Base-by-base conservation (phyloP, 2,329 filamentous ascomycete species). In the Ilyonectria destructans region DNA sequence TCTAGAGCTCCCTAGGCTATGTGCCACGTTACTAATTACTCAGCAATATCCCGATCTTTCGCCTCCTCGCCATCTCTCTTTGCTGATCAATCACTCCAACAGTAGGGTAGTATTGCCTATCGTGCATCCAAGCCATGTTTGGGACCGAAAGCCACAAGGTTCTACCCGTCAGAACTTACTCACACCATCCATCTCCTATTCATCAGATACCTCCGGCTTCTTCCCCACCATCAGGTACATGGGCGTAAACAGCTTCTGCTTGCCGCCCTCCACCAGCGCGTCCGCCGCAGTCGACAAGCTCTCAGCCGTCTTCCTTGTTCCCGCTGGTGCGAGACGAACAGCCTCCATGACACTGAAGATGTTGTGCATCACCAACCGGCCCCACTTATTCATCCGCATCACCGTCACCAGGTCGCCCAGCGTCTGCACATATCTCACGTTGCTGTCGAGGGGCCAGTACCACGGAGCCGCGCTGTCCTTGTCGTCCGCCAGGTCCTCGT, bases 151-250 rank as follows among this genome's bases (percentile, higher is more conserved):
- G 3, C 26, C 48, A 2, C 49, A 52, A 31, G 55, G 37, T 31
- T 21, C 26, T 33, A 13, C 9, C n/a, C 37, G 21, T 19, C 37
- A 19, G 21, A 31, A 35, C 15, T 21, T 21, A 45, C 19, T 7
- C 43, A 7, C 9, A 5, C 35, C 10, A 12, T 13, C 37, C 40
- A 31, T 46, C 2, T 1, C 7, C 21, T 9, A 26, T 23, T 35
- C 61, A 43, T 19, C 49, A 56, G 35, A 46, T 46, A n/a, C 61
- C 29, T 26, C 33, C 1, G 94, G 93, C 86, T 97, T 97, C 82
- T 92, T 89, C 63, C 90, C 95, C 58, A 97, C 89, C 93, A 97
- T 97, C 78, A 97, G 84, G 84, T 97, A 97, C 95, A 97, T 97
- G 21, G 95, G 95, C 3, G 95, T 97, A 83, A 97, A 98, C 49